Conservation (phyloP, 2,329 filamentous ascomycete species). For the Emericellopsis atlantica region DNA sequence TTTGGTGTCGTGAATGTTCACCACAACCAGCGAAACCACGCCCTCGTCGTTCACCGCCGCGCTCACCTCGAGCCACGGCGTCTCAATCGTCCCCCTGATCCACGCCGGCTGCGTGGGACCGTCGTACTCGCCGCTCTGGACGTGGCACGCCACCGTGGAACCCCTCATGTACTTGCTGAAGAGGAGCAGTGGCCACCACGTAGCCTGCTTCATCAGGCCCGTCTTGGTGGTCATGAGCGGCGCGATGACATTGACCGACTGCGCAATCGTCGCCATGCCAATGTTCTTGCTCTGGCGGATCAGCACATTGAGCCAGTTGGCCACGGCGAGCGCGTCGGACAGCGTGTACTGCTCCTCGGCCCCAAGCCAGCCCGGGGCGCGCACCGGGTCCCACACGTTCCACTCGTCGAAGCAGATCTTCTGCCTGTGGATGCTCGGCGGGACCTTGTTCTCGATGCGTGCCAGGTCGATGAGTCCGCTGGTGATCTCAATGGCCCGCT, state of each 20-base stretch:
- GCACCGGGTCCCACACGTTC: constrained; percentile 69
- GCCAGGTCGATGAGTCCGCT: constrained; percentile 60
- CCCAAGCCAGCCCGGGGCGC: constrained; percentile 58
- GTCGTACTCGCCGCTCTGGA: constrained; percentile 49
- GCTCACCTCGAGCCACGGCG: constrained; percentile 59
- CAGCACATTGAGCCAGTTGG: constrained; percentile 65
- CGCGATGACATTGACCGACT: constrained; percentile 66
- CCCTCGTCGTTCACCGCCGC: constrained; percentile 45
- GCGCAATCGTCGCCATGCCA: constrained; percentile 70
- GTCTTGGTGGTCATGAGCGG: constrained; percentile 59
- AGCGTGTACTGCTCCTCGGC: constrained; percentile 66
- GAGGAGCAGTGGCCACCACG: constrained; percentile 61
- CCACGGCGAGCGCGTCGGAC: constrained; percentile 64
- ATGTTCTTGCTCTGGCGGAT: constrained; percentile 57
- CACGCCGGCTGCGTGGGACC: constrained; percentile 55
- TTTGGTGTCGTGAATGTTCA: constrained; percentile 54
- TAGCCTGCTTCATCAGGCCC: constrained; percentile 58
- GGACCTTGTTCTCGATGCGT: constrained; percentile 53
- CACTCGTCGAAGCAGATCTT: constrained; percentile 77
- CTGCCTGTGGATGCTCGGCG: constrained; percentile 44
- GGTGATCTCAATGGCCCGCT: constrained; percentile 61
- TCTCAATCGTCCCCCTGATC: constrained; percentile 52
- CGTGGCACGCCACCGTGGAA: constrained; percentile 52
- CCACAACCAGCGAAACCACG: constrained; percentile 53
- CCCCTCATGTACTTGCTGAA: constrained; percentile 58